A percentile compares a stretch with the other conserved stretches of the same genome.
phyloP scores from a whole-genome alignment of 208 protist genomes.

The Trypanosoma rangeli region DNA sequence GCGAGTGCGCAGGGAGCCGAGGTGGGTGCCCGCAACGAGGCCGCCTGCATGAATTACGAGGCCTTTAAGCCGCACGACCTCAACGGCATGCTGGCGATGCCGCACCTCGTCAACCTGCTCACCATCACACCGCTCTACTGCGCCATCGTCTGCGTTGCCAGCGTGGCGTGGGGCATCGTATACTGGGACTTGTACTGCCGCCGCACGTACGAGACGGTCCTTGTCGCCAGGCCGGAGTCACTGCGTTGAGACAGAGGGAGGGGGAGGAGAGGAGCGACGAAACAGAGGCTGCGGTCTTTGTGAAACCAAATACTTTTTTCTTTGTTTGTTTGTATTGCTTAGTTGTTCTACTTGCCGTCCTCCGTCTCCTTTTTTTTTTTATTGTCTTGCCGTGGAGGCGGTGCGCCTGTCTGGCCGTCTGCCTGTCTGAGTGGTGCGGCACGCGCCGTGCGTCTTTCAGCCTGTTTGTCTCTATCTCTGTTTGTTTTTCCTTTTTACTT shows the following conservation, averaged over 20 bases:
- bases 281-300: neutral
- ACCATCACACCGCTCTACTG: conserved; percentile 77
- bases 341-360: too few species aligned
- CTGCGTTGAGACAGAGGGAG: conserved; percentile 21
- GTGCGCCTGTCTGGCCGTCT: neutral
- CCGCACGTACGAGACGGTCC: conserved; percentile 77
- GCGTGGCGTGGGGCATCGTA: conserved; percentile 75
- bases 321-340: neutral
- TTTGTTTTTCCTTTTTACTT: conserved; percentile 7
- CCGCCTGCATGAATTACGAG: conserved; percentile 86
- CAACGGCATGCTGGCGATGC: conserved; percentile 63
- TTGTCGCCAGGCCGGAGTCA: conserved; percentile 66
- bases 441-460: neutral
- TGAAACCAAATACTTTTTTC: neutral
- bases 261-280: neutral
- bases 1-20: conserved; percentile 79
- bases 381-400: too few species aligned
- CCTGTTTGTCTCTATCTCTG: conserved; percentile 15
- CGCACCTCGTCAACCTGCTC: conserved; percentile 73
- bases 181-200: conserved; percentile 88
- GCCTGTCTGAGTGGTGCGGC: neutral
- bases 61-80: conserved; percentile 54
- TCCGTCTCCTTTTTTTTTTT: too few species aligned
- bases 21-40: conserved; percentile 86
- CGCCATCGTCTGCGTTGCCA: conserved; percentile 48